Base-by-base conservation (phyloP, 257 asterid genomes). In the Phtheirospermum japonicum region DNA sequence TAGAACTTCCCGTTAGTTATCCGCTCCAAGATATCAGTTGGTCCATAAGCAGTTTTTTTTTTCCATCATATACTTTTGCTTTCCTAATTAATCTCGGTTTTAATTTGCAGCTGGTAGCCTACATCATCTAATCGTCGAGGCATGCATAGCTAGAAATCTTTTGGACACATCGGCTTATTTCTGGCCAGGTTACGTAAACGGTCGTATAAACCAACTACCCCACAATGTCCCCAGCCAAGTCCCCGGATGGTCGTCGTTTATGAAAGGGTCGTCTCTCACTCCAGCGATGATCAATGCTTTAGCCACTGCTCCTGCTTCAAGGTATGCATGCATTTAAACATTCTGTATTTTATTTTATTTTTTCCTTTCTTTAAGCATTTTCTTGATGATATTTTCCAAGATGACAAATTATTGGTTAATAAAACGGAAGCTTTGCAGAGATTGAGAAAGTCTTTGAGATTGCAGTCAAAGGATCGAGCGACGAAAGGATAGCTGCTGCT, bases 341-440 rank as follows among this genome's bases (percentile, higher is more conserved):
- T 39, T 39, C 31, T 19, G 13, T 11, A 20, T 28, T 10, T 49
- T 20, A 34, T 64, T 65, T 61, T 70, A n/a, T 32, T 69, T 73
- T 70, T 59, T 57, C 65, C 34, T 69, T 70, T 74, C 61, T 69
- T 67, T 76, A 64, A 9, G 12, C 4, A 6, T 67, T 66, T 67
- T 69, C 37, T 79, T 55, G 52, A 74, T 74, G 73, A 70, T 75
- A 79, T 54, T 72, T 63, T 67, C 73, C 72, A 61, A 80, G 80
- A 23, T 23, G 28, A 23, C 28, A 23, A 23, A 23, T 23, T 23
- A 23, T 23, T 23, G 28, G 28, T 23, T 23, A 23, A 23, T 23
- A 23, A 23, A 76, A 83, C 84, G 95, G 87, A 92, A 92, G 99
- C 91, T 92, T 89, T 73, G 91, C 91, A 79, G 99, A 92, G 79